phyloP scores from a whole-genome alignment of 2,329 filamentous ascomycete species.

The Orbilia javanica region DNA sequence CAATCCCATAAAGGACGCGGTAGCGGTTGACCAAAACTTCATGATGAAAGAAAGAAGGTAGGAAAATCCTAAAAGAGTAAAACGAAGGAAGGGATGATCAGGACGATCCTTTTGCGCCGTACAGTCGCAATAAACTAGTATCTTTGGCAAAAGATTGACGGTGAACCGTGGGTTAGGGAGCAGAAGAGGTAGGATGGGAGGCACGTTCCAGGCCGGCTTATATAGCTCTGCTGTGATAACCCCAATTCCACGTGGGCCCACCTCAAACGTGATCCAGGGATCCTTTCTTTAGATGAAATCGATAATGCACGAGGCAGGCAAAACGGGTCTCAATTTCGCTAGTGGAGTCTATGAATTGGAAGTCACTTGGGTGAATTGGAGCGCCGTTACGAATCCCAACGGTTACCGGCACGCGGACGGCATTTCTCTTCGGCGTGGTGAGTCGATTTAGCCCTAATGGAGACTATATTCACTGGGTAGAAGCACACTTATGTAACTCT shows the following conservation, averaged over 20 bases:
- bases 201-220: slow-evolving; percentile 15
- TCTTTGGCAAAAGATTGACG: slow-evolving; percentile 1
- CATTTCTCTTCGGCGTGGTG: not conserved
- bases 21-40: slow-evolving; percentile 9
- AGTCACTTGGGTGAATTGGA: not conserved
- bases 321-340: slow-evolving; percentile 16
- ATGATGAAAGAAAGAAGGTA: not conserved
- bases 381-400: not conserved
- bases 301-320: slow-evolving; percentile 10
- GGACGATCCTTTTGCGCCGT: not conserved
- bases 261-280: slow-evolving; percentile 4
- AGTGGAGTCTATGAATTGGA: not conserved
- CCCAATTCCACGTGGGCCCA: slow-evolving; percentile 10
- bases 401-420: not conserved
- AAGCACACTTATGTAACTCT: not conserved
- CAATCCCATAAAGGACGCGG: slow-evolving; percentile 21
- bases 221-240: slow-evolving; percentile 5
- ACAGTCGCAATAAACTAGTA: not conserved
- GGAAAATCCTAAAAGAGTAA: not conserved
- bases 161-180: slow-evolving; percentile 2
- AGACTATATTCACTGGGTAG: not conserved
- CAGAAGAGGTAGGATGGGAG: not conserved
- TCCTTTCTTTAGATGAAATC: not conserved
- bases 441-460: not conserved
- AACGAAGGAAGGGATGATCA: not conserved